phyloP scores from a whole-genome alignment of 192 early-diverging fungal species.

The Geranomyces variabilis region DNA sequence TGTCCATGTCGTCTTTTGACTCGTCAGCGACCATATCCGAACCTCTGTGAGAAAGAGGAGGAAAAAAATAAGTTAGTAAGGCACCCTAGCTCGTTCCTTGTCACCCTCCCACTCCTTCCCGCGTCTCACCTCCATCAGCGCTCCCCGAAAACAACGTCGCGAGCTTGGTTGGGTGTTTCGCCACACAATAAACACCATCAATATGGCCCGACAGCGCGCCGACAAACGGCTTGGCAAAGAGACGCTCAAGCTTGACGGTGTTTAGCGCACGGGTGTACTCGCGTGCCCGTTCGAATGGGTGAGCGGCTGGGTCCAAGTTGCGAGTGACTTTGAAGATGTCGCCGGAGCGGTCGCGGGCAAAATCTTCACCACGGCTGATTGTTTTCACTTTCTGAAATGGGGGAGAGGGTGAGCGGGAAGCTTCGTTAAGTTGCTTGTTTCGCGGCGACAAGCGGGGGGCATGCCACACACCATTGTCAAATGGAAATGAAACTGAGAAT shows the following conservation, averaged over 20 bases:
- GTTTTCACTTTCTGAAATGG: conserved; percentile 87
- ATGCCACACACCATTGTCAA: too few species aligned
- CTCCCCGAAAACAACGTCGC: conserved; percentile 85
- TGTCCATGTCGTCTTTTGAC: conserved; percentile 77
- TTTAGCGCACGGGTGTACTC: conserved; percentile 97
- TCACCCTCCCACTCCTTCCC: neutral
- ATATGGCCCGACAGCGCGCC: conserved; percentile 87
- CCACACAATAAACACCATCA: conserved; percentile 94
- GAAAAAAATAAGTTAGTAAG: neutral
- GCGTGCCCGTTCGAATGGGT: conserved; percentile 92
- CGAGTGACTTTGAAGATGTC: conserved; percentile 86
- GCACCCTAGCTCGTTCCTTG: neutral
- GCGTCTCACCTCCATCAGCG: conserved; percentile 79
- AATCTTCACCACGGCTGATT: conserved; percentile 80
- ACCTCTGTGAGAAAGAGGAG: conserved; percentile 72
- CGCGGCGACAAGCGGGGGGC: too few species aligned
- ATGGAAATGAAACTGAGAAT: too few species aligned
- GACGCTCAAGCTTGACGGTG: conserved; percentile 87
- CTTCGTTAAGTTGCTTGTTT: too few species aligned
- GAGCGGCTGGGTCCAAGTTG: conserved; percentile 86
- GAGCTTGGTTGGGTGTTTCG: conserved; percentile 89
- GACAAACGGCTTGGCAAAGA: conserved; percentile 98
- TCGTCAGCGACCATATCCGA: conserved; percentile 85
- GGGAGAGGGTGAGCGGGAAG: neutral
- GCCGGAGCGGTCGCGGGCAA: conserved; percentile 76